These are phyloP conservation scores for Avena insularis DNA, from an alignment of 176 grass and related monocot species.

Conservation along the genomic window DNA sequence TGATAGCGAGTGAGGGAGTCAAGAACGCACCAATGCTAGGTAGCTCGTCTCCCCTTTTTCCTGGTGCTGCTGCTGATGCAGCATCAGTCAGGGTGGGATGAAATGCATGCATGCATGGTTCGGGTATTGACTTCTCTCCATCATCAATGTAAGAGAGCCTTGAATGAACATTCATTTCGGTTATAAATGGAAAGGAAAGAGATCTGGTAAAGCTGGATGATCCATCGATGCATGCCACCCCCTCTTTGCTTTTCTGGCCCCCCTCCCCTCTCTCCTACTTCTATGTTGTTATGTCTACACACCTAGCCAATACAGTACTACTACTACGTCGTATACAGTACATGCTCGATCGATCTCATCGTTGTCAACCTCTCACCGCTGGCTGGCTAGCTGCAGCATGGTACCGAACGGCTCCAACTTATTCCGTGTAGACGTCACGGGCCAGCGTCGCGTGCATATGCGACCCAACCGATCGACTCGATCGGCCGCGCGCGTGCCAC, in stretches of 20 bases:
- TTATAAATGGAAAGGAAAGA: constrained; percentile 55
- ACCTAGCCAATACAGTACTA: not conserved
- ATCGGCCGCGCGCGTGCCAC: not conserved
- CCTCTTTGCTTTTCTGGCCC: not conserved
- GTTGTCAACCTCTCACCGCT: not conserved
- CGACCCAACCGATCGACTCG: too few species aligned
- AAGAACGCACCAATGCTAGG: constrained; percentile 96
- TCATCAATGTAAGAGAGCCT: constrained; percentile 70
- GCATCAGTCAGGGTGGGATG: not conserved
- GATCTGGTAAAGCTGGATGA: constrained; percentile 48
- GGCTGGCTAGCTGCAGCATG: not conserved
- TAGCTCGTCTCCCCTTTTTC: constrained; percentile 45
- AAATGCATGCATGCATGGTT: constrained; percentile 87
- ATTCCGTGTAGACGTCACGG: not conserved
- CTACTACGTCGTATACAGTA: too few species aligned
- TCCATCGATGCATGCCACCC: too few species aligned
- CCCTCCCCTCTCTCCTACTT: too few species aligned
- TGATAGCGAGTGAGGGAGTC: constrained; percentile 72
- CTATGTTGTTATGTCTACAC: not conserved
- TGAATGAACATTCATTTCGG: constrained; percentile 75
- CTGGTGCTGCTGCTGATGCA: not conserved
- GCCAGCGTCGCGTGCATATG: too few species aligned
- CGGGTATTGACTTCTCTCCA: constrained; percentile 91
- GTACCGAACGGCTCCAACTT: not conserved
- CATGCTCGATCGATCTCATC: not conserved